phyloP scores from a whole-genome alignment of 371 early-diverging fungal genomes.

The Dichotomocladium elegans region DNA sequence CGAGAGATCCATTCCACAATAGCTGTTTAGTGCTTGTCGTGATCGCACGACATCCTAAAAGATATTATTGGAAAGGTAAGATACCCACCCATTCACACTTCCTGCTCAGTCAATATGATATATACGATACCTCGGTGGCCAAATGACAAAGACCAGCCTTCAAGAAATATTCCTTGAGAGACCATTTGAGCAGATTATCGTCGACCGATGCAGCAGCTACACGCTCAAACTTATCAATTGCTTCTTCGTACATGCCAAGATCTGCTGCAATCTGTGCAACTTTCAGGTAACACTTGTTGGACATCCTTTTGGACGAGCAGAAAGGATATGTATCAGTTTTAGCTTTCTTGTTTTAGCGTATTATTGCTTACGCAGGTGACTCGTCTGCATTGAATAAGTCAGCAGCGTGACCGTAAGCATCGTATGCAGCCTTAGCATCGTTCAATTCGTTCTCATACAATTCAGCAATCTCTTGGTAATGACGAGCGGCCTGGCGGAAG shows the following conservation, averaged over 20 bases:
- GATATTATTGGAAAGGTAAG: no score
- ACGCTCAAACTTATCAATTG: slow-evolving; percentile 84
- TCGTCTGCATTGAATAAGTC: slow-evolving; percentile 92
- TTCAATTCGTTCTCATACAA: slow-evolving; percentile 85
- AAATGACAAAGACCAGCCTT: slow-evolving; percentile 93
- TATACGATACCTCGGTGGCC: slow-evolving; percentile 53
- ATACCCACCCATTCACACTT: neutral
- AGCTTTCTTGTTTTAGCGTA: neutral
- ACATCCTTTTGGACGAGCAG: slow-evolving; percentile 50
- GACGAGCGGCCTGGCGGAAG: slow-evolving; percentile 89
- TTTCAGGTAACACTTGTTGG: slow-evolving; percentile 86
- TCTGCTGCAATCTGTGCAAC: slow-evolving; percentile 90
- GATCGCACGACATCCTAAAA: slow-evolving; percentile 37
- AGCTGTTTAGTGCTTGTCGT: slow-evolving; percentile 34
- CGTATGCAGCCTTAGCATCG: slow-evolving; percentile 75
- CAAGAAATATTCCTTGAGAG: slow-evolving; percentile 90
- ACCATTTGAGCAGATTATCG: slow-evolving; percentile 91
- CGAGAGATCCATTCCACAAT: slow-evolving; percentile 71
- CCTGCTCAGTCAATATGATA: neutral
- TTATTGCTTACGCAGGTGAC: slow-evolving; percentile 71
- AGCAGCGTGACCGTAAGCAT: slow-evolving; percentile 84
- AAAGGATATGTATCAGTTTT: neutral
- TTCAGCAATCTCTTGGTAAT: slow-evolving; percentile 90
- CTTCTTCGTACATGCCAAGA: slow-evolving; percentile 81
- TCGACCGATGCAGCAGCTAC: slow-evolving; percentile 82